Evolutionary conservation across 2,329 filamentous ascomycete species (phyloP), one percentile per base, ranked within the genome.

Genomic region (Colletotrichum ledebouriae): DNA sequence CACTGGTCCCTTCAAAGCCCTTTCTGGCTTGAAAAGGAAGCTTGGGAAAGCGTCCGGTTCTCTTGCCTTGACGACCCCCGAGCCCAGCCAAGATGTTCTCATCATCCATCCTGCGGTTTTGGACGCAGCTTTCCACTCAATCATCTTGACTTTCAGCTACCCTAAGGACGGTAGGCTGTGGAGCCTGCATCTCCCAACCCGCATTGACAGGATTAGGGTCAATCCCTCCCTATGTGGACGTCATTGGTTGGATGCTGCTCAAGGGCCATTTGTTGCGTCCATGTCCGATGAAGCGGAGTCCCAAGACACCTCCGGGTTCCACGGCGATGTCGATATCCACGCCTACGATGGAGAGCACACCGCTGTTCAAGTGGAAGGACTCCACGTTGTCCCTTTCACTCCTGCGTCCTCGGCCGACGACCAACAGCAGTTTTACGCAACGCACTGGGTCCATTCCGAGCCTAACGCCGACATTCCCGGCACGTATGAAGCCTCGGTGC

Each of bases 101-200:
- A 33, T 44, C 3, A 12, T 62, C 9, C 79, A 81, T 46, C 79
- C 80, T 0, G 75, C 70, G 0, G 65, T 73, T 2, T 69, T 82
- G 0, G 80, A 81, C 53, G 72, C 73, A 0, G 75, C 76, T 1
- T 75, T 82, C 58, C 80, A 82, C 58, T 64, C 74, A 2, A 63
- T 75, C 25, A 72, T 80, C 4, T 65, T 75, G 2, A 77, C 78
- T 1, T 75, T 73, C 50, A 73, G 73, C 25, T 75, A 70, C 37
- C 80, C 80, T 0, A 73, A 73, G 1, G 76, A 79, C 47, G 77
- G 74, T 1, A 69, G 71, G 7, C 71, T 82, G 5, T 76, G 75
- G 72, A 64, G 73, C 0, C 64, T 77, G 4, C 73, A 77, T 46
- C 66, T 81, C 2, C 78, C 78, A 2, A 75, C 72, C 0, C 59